Conservation (phyloP, 805 yeast species). For the Kazachstania taianensis region DNA sequence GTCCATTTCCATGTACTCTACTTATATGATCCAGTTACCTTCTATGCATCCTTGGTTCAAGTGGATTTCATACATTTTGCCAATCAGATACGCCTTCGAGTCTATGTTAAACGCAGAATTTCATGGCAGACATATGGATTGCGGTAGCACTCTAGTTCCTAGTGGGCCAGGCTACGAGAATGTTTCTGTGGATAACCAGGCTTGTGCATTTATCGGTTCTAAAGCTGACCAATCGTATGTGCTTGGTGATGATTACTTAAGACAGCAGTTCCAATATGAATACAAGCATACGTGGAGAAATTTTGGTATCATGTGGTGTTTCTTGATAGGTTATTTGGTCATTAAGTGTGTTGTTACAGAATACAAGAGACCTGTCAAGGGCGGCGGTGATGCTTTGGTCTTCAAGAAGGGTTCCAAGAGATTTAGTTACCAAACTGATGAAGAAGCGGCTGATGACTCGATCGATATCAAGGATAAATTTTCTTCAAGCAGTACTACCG, state of each 20-base stretch:
- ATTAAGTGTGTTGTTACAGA: slow-evolving; percentile 20
- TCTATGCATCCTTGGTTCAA: slow-evolving; percentile 58
- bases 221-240: slow-evolving; percentile 43
- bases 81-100: slow-evolving; percentile 49
- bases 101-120: slow-evolving; percentile 31
- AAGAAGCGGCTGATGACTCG: slow-evolving; percentile 12
- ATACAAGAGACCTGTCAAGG: slow-evolving; percentile 17
- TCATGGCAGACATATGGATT: slow-evolving; percentile 22
- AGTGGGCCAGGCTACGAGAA: slow-evolving; percentile 42
- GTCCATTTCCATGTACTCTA: slow-evolving; percentile 45
- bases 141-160: slow-evolving; percentile 38
- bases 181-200: slow-evolving; percentile 29
- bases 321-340: slow-evolving; percentile 16
- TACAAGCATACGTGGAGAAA: slow-evolving; percentile 72
- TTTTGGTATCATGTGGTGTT: slow-evolving; percentile 56
- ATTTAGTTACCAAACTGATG: slow-evolving; percentile 8
- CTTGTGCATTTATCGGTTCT: slow-evolving; percentile 58
- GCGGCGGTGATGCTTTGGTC: slow-evolving; percentile 34
- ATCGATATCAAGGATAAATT: slow-evolving; percentile 10
- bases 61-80: slow-evolving; percentile 48
- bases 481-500: slow-evolving; percentile 5
- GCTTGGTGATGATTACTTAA: slow-evolving; percentile 50
- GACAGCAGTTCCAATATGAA: slow-evolving; percentile 38
- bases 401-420: slow-evolving; percentile 40
- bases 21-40: slow-evolving; percentile 49